Base-by-base conservation (phyloP, 768 basidiomycete species). In the Obba rivulosa region DNA sequence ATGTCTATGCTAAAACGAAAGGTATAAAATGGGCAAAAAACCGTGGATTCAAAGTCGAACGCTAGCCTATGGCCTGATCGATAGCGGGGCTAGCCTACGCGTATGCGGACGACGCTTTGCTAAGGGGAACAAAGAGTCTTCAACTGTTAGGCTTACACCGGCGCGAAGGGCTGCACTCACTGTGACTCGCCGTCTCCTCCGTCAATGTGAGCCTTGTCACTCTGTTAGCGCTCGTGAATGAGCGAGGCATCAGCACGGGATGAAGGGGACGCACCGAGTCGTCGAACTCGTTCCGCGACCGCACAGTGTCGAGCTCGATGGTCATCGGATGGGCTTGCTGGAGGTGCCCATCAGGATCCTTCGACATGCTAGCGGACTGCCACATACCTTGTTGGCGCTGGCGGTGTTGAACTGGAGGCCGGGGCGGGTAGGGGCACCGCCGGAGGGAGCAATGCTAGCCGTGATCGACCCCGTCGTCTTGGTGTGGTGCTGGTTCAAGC, bases 301-400 rank as follows among this genome's bases (percentile, higher is more conserved):
- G 46, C 20, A 57, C 48, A 39, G 51, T 52, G 41, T 53, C 57
- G 18, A 57, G 51, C 39, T 53, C 57, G 41, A 57, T 53, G 36
- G 35, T 48, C 47, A 48, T 46, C 22, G 28, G 41, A 39, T 22
- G 18, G 31, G n/a, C 25, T 16, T 41, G 31, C 17, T 3, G 21
- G 16, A 40, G 16, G 39, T 14, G 7, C n/a, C 22, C 11, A 34
- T 11, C 17, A 20, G 8, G 4, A 37, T 8, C 18, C 8, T 22
- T 43, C 42, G 31, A 18, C 36, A 22, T 24, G 34, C 36, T 23
- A 9, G 11, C 11, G 20, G 2, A 4, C 16, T 3, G 16, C 20
- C 7, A 20, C 37, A 43, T 39, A 53, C 55, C 55, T 57, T 57
- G 23, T 35, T 46, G 18, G 51, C 48, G 10, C 40, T 46, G 18